phyloP scores from a whole-genome alignment of 176 grass and related monocot genomes.

The Phyllostachys edulis region DNA sequence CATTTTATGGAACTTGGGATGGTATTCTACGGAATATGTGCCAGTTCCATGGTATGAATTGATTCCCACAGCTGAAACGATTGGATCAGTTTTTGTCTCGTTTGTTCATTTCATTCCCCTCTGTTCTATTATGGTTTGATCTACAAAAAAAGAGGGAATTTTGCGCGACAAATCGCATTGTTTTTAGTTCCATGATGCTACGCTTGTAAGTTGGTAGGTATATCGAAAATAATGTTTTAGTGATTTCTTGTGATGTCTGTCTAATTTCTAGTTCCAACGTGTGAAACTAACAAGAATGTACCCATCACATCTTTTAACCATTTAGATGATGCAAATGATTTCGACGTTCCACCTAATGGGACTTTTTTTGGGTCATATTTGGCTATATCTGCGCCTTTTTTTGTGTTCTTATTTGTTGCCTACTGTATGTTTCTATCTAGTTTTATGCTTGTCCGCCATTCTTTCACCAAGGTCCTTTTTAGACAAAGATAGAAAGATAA shows the following conservation, averaged over 20 bases:
- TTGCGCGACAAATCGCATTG: neutral
- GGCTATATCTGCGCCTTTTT: neutral
- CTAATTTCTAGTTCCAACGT: neutral
- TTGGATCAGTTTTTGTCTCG: neutral
- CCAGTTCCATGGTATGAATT: neutral
- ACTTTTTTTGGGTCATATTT: neutral
- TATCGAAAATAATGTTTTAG: neutral
- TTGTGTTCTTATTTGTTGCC: slow-evolving; percentile 14
- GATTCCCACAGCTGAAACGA: neutral
- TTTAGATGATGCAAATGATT: slow-evolving; percentile 24
- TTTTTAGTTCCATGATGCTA: slow-evolving; percentile 1
- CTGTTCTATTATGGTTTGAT: neutral
- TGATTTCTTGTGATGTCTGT: slow-evolving; percentile 12
- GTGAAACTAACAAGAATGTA: neutral
- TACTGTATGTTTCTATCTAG: neutral
- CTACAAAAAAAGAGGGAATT: neutral
- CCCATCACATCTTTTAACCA: neutral
- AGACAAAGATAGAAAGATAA: neutral
- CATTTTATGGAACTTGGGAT: slow-evolving; percentile 1
- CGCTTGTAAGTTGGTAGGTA: neutral
- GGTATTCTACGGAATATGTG: slow-evolving; percentile 14
- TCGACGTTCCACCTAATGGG: slow-evolving; percentile 15
- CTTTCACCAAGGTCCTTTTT: neutral
- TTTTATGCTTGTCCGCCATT: neutral
- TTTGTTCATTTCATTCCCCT: neutral